Evolutionary conservation across 495 filamentous ascomycete species (phyloP).

Genomic region (Neurospora africana): DNA sequence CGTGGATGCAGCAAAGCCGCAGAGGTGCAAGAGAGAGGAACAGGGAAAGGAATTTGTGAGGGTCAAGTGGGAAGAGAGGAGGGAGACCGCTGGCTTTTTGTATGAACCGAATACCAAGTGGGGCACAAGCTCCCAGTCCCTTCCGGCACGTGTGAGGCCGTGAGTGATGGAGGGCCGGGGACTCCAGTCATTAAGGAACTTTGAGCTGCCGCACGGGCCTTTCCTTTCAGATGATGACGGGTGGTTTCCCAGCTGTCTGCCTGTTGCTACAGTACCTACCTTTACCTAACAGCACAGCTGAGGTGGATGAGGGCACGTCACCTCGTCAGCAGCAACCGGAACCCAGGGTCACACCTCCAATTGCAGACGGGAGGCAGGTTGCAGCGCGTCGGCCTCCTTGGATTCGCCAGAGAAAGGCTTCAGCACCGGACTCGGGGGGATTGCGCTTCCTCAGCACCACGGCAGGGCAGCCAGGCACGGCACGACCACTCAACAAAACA

Average conservation of each 20-base stretch:
- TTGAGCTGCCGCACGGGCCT: neutral
- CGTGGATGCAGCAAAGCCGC: neutral
- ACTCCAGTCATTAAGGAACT: no score
- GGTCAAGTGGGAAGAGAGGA: constrained; percentile 2
- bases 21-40: neutral
- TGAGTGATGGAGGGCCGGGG: neutral
- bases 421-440: neutral
- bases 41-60: neutral
- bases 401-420: neutral
- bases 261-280: no score
- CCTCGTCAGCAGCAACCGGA: neutral
- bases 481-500: neutral
- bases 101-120: constrained; percentile 15
- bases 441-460: neutral
- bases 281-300: neutral
- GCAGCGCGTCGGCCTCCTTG: neutral
- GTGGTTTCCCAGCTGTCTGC: neutral
- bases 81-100: constrained; percentile 19
- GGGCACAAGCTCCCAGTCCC: constrained; percentile 2
- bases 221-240: neutral
- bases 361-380: neutral
- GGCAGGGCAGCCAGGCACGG: no score
- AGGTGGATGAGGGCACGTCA: neutral
- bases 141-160: constrained; percentile 10
- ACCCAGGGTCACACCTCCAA: neutral